phyloP scores from a whole-genome alignment of 345 rosid genomes.

The Brassica napus region Da-Ae NC_063434.1:30173501-30174000 shows the following conservation, averaged over 20 bases:
- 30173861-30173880: neutral
- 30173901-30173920: neutral
- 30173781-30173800: slow-evolving; percentile 77
- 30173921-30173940: neutral
- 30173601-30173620: slow-evolving; percentile 21
- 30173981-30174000: neutral
- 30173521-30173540: slow-evolving; percentile 60
- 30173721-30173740: slow-evolving; percentile 86
- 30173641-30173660: neutral
- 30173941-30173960: neutral
- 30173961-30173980: slow-evolving; percentile 2
- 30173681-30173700: slow-evolving; percentile 34
- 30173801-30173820: slow-evolving; percentile 88
- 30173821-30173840: neutral
- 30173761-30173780: slow-evolving; percentile 91
- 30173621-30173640: neutral
- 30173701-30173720: slow-evolving; percentile 79
- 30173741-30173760: slow-evolving; percentile 97
- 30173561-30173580: slow-evolving; percentile 2
- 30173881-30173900: neutral
- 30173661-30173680: neutral
- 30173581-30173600: slow-evolving; percentile 7
- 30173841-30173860: neutral
- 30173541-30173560: neutral
- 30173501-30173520: slow-evolving; percentile 85